Evolutionary conservation across 345 rosid species (phyloP).

Genomic region (Heritiera fomes): DNA sequence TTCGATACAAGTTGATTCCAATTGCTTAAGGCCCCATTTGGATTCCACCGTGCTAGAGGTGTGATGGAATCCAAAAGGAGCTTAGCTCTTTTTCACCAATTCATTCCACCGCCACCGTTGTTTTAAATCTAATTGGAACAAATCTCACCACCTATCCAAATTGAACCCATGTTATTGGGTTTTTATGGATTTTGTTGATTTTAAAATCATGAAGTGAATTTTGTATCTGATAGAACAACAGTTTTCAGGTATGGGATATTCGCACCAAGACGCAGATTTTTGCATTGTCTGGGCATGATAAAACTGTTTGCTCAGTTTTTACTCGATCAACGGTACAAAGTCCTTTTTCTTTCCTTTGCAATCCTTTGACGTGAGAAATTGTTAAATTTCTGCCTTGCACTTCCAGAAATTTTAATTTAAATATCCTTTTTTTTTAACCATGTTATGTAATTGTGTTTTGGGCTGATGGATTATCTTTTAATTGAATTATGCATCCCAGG

Average conservation of each 20-base stretch:
- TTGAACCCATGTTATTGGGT: neutral
- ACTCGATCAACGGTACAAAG: constrained; percentile 78
- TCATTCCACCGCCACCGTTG: no score
- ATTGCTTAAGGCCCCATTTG: neutral
- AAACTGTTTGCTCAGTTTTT: constrained; percentile 95
- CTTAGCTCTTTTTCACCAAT: no score
- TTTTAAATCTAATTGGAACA: no score
- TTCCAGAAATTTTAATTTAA: neutral
- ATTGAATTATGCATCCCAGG: constrained; percentile 43
- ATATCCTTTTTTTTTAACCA: neutral
- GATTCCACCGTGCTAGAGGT: no score
- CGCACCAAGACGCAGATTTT: constrained; percentile 95
- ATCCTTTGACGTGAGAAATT: neutral
- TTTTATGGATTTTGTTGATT: constrained; percentile 16
- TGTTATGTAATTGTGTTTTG: neutral
- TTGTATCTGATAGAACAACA: constrained; percentile 25
- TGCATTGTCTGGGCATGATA: constrained; percentile 94
- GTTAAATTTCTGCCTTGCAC: neutral
- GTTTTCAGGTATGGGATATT: constrained; percentile 91
- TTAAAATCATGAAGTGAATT: constrained; percentile 15
- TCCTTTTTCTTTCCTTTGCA: neutral
- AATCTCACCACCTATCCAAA: no score
- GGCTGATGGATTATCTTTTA: neutral
- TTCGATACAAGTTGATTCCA: neutral
- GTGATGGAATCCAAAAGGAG: no score